Base-by-base conservation (phyloP, 2,329 filamentous ascomycete species). In the Scleromitrula shiraiana region DNA sequence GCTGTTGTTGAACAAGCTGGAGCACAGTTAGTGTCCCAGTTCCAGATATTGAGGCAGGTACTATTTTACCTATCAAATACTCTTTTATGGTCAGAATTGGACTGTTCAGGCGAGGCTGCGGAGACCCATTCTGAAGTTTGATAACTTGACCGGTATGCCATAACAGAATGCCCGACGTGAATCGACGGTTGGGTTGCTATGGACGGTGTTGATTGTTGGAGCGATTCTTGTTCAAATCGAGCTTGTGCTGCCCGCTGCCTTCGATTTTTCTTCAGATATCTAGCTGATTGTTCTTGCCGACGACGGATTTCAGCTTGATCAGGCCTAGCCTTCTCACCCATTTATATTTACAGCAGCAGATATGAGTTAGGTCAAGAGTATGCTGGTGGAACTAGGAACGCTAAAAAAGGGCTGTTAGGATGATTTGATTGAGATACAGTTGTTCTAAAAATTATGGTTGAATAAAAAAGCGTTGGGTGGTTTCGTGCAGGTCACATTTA, bases 1-100 rank as follows among this genome's bases (percentile, higher is more conserved):
- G 27, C 27, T 51, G 46, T 51, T 53, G 39, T 52, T 47, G 22
- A 52, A 52, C 41, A 52, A 42, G 40, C 50, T 50, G 41, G 15
- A 32, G 22, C 22, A 9, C 29, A 14, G 30, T 50, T 22, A 50
- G 41, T 40, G 26, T 50, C 29, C 41, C 19, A 36, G 14, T 50
- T 30, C 27, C 27, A 30, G 3, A n/a, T 7, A 30, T 30, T 24
- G 14, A 35, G 10, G 35, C 27, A 33, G 35, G 37, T 49, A n/a
- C 37, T 49, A 36, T 36, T 29, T 49, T 15, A 49, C 46, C 22
- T 49, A 42, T 42, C 30, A 37, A 49, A 49, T 42, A 22, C 38
- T 49, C 17, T 49, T 48, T 30, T n/a, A 30, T 9, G n/a, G 27
- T 14, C 43, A 38, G 35, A 46, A 46, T 39, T 35, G 12, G 20